Base-by-base conservation (phyloP, 2,329 filamentous ascomycete species). In the Fusarium cyanostomum region DNA sequence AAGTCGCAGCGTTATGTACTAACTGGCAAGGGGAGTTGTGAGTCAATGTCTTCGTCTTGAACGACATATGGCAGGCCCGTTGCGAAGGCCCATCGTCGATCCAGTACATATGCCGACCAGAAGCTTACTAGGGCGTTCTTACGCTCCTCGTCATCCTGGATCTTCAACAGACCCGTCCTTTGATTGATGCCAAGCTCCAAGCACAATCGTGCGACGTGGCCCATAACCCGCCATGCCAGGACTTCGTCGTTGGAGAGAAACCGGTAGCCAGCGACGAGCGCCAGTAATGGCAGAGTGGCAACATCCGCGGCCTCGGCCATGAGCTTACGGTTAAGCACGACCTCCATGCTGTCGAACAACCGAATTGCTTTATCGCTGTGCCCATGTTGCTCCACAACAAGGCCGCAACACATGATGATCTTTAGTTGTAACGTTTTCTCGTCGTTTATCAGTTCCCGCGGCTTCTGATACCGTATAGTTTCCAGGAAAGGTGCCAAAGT, bases 21-120 rank as follows among this genome's bases (percentile, higher is more conserved):
- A 79, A 96, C 92, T 26, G 93, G 93, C 70, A 91, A 88, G 2
- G 92, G 92, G 18, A 97, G 78, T 48, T 85, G 84, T 0, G 89
- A 86, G 70, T 97, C 93, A 59, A 97, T 92, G 72, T 96, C 92
- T 13, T 91, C 86, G 71, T 97, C 93, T 65, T 94, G 90, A 31
- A 96, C 81, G 3, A 91, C 89, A 77, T 92, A 96, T 0, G 93
- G 93, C 74, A 97, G 84, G 1, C 93, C 93, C 0, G 92, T 94
- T n/a, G 90, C 91, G 68, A 97, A 92, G 63, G 90, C 92, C 92
- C 92, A 97, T 46, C 93, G 84, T 34, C 92, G 84, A 73, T 97
- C 94, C 34, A 97, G 81, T 5, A 93, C 89, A 71, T 95, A 96
- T 15, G 93, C 88, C 2, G 90, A 88, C 94, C 92, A 97, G 75